Evolutionary conservation across 2,329 filamentous ascomycete genomes (phyloP).

Genomic region (Fusarium clavum): DNA sequence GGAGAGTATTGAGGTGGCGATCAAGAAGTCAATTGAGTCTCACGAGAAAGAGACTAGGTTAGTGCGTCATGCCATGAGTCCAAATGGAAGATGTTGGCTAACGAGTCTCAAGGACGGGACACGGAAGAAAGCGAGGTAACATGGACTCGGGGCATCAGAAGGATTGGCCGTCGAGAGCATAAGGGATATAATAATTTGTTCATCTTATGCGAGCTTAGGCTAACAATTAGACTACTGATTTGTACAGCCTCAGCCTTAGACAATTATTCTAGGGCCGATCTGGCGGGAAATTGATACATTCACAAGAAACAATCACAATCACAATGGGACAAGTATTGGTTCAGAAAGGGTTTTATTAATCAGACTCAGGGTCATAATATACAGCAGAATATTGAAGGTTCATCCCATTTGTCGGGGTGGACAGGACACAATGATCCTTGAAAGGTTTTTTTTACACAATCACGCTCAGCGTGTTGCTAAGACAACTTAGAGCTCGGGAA

Average conservation of each 20-base stretch:
- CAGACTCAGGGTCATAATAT: slow-evolving; percentile 45
- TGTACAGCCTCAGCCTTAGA: too few relatives aligned
- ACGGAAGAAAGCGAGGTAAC: too few relatives aligned
- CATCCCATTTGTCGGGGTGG: slow-evolving; percentile 22
- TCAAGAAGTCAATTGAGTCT: background rate
- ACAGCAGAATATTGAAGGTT: slow-evolving; percentile 46
- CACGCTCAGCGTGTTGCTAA: slow-evolving; percentile 33
- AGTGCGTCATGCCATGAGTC: background rate
- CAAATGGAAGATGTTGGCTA: background rate
- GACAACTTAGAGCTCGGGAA: slow-evolving; percentile 5
- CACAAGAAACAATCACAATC: background rate
- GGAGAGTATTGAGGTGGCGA: background rate
- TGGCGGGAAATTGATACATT: background rate
- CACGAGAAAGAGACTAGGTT: too few relatives aligned
- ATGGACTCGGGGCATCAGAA: too few relatives aligned
- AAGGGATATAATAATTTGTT: too few relatives aligned
- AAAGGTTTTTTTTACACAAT: slow-evolving; percentile 25
- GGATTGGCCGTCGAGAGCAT: too few relatives aligned
- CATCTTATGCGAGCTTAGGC: too few relatives aligned
- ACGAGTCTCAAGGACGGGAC: background rate
- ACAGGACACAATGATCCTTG: slow-evolving; percentile 29
- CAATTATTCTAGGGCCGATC: too few relatives aligned
- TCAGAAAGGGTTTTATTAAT: slow-evolving; percentile 25
- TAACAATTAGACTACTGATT: too few relatives aligned
- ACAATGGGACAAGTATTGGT: background rate